Evolutionary conservation across 176 grass and related monocot genomes (phyloP).

Genomic region (Bothriochloa decipiens): DNA sequence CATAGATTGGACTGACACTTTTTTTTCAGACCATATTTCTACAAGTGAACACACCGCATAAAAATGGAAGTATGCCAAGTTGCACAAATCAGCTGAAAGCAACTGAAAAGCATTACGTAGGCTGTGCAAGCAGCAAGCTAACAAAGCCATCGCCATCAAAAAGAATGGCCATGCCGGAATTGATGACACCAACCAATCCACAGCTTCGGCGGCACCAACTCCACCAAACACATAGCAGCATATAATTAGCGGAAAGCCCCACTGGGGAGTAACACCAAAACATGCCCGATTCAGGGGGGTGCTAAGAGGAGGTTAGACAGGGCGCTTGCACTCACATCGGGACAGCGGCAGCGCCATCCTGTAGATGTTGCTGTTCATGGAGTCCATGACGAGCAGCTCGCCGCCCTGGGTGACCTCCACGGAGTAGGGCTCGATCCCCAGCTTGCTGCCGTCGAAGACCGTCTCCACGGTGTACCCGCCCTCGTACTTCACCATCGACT

Average conservation of each 20-base stretch:
- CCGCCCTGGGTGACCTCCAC: slow-evolving; percentile 81
- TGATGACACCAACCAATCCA: slow-evolving; percentile 50
- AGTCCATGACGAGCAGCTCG: slow-evolving; percentile 91
- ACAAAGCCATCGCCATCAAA: slow-evolving; percentile 55
- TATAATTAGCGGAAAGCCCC: slow-evolving; percentile 53
- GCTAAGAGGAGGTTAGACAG: slow-evolving; percentile 3
- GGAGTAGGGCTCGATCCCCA: slow-evolving; percentile 88
- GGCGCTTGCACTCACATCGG: slow-evolving; percentile 60
- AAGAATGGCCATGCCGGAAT: slow-evolving; percentile 39
- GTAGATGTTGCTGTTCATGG: slow-evolving; percentile 95
- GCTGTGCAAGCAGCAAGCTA: slow-evolving; percentile 38
- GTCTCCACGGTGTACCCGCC: slow-evolving; percentile 95
- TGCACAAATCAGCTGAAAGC: slow-evolving; percentile 32
- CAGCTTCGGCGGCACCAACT: slow-evolving; percentile 38
- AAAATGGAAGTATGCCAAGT: not conserved
- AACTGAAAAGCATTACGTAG: not conserved
- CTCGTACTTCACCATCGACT: slow-evolving; percentile 95
- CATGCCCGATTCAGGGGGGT: slow-evolving; percentile 45
- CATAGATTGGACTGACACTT: not conserved
- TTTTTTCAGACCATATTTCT: slow-evolving; percentile 14
- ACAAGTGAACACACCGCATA: slow-evolving; percentile 4
- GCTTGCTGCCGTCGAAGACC: slow-evolving; percentile 96
- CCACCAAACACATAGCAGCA: slow-evolving; percentile 40
- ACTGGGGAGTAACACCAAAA: slow-evolving; percentile 24
- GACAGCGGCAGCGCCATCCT: slow-evolving; percentile 87